Base-by-base conservation (phyloP, 2,329 filamentous ascomycete genomes). In the Alternaria postmessia region DNA sequence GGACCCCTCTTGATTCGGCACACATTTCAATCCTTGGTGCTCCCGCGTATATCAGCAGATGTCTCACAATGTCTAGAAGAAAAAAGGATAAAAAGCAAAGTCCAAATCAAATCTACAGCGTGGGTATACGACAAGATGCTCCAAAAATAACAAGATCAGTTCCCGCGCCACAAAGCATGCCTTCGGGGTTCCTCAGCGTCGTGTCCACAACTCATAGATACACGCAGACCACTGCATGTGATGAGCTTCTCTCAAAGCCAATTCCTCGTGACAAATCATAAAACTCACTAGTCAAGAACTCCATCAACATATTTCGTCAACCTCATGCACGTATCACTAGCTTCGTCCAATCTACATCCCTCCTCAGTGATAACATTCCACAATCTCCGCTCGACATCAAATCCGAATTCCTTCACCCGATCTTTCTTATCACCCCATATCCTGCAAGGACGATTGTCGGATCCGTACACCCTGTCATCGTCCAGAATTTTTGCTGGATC, bases 291-390 rank as follows among this genome's bases (percentile, higher is more conserved):
- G 38, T 65, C 67, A 65, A 73, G 71, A 6, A 74, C 68, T 32
- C 63, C 59, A 8, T 54, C 14, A 7, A 66, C 59, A 60, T 65
- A 66, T 4, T 39, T 51, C 18, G 36, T 47, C 0, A 73, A 16
- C 18, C 51, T 42, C 22, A 42, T 59, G 42, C 71, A 74, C 20
- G 43, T 44, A 26, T 64, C 62, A 11, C 48, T 57, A 38, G 18
- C 52, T 1, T 28, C 22, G 22, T 67, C 48, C 7, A 36, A 46
- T 48, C 67, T 67, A 54, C 72, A 75, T 2, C 64, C 68, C 30
- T 71, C 68, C 20, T 69, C 64, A 3, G 54, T 34, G 7, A 74
- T 44, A 5, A 63, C 65, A 12, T 69, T 66, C 71, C 71, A 75
- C 30, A 73, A 5, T n/a, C 57, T 39, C 38, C 57, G 57, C 56